Evolutionary conservation across 176 grass and related monocot species (phyloP), one percentile per base, ranked within the genome.

Genomic region (Rhynchospora breviuscula): DNA sequence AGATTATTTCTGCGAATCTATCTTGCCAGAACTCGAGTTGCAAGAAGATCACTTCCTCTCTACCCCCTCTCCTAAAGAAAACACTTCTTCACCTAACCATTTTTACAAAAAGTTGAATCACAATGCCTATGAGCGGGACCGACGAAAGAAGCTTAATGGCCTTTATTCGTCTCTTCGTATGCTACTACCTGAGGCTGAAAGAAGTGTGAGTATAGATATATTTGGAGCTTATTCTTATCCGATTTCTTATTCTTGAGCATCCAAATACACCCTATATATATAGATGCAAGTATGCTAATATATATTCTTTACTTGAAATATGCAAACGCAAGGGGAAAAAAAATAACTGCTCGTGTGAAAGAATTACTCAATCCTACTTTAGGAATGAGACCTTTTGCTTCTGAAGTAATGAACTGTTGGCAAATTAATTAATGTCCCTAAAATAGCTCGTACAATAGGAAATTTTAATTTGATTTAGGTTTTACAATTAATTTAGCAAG

Each of bases 91-190:
- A 17, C 91, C 92, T 0, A 78, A 80, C 10, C 63, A 88, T 33
- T 84, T 79, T 10, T 79, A 89, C 84, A 87, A 87, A 72, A 98
- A 98, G 87, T 67, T 85, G 79, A 91, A 19, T 89, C 95, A 98
- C 72, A 99, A 93, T 87, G 96, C 96, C 15, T 95, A 95, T 61
- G 96, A 95, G 80, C 91, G 96, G 67, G 93, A 93, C 83, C 89
- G 91, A 45, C 83, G 96, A 69, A 98, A 95, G 89, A 91, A 98
- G 89, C 89, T 98, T 76, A 98, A 98, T 64, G 85, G 33, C 45
- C 83, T 93, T 59, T 98, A 95, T 86, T 93, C 86, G 29, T 92
- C 92, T 5, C 92, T 98, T 68, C 90, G 89, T 25, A 59, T 69
- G 11, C 84, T 94, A 29, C 87, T 98, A 26, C 95, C 95, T 7